Conservation (phyloP, 768 basidiomycete species). For the Calocera cornea region DNA sequence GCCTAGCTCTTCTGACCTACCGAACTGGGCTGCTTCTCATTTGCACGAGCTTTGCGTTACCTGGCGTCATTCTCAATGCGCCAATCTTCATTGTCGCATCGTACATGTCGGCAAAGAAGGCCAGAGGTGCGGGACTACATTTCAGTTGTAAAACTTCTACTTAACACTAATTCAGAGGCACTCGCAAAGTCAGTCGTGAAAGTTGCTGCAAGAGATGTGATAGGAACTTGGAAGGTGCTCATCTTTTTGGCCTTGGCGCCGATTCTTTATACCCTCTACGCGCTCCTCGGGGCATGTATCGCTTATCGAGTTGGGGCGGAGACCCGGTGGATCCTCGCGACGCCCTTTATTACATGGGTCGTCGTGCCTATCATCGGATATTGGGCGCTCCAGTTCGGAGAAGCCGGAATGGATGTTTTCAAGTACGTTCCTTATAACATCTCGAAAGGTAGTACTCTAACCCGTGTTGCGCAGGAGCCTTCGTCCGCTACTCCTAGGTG, state of each 20-base stretch:
- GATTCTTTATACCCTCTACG: constrained; percentile 71
- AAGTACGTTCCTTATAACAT: constrained; percentile 48
- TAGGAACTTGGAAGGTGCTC: constrained; percentile 94
- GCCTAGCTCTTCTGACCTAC: constrained; percentile 68
- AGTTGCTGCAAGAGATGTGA: constrained; percentile 88
- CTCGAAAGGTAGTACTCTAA: no score
- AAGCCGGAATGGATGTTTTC: constrained; percentile 92
- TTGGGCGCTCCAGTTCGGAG: constrained; percentile 91
- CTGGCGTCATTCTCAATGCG: constrained; percentile 80
- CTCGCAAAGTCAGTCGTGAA: constrained; percentile 92
- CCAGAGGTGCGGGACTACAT: constrained; percentile 50
- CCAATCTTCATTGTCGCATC: constrained; percentile 89
- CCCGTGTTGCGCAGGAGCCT: constrained; percentile 46
- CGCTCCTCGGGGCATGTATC: constrained; percentile 58
- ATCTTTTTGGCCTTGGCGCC: constrained; percentile 84
- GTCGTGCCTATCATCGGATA: constrained; percentile 79
- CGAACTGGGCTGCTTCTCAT: constrained; percentile 59
- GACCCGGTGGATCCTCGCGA: constrained; percentile 49
- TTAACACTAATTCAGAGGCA: constrained; percentile 55
- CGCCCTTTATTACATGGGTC: constrained; percentile 62
- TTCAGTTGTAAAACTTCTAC: no score
- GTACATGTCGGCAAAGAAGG: constrained; percentile 74
- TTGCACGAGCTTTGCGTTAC: constrained; percentile 77
- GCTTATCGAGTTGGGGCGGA: constrained; percentile 55
- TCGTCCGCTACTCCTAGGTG: constrained; percentile 71